Conservation (phyloP, 306 rosid species). For the Cicer pinnatifidum region DNA sequence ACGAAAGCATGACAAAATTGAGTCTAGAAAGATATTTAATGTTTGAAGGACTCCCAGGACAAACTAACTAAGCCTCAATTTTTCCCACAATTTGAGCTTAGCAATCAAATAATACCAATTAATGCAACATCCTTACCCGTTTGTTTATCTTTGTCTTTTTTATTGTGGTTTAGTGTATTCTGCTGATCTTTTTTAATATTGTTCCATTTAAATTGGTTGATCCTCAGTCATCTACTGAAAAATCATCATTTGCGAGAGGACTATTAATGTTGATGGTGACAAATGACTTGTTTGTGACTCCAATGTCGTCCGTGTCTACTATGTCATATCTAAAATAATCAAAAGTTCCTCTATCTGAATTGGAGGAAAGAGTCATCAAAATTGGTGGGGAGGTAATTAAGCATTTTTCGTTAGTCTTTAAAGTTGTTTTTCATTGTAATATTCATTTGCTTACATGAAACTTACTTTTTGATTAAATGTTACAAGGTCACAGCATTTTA, state of each 20-base stretch:
- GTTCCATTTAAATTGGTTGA: neutral
- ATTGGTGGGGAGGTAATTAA: slow-evolving; percentile 34
- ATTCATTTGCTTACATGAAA: neutral
- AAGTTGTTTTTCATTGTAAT: neutral
- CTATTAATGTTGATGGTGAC: slow-evolving; percentile 6
- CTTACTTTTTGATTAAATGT: neutral
- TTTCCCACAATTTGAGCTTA: neutral
- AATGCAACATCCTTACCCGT: neutral
- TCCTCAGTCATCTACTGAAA: neutral
- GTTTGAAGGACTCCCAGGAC: neutral
- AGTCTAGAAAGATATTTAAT: neutral
- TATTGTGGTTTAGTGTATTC: neutral
- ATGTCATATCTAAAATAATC: neutral
- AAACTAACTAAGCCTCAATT: neutral
- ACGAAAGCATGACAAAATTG: neutral
- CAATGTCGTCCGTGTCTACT: neutral
- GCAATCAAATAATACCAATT: slow-evolving; percentile 37
- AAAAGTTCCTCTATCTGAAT: neutral
- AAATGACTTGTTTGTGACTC: slow-evolving; percentile 37
- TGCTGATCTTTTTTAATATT: too few species aligned
- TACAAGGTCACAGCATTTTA: slow-evolving; percentile 34
- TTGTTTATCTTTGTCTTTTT: neutral
- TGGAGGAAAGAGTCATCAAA: slow-evolving; percentile 18
- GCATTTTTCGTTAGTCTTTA: neutral
- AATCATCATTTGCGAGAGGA: neutral